phyloP scores from a whole-genome alignment of 495 filamentous ascomycete species.

The Hypoxylon trugodes region DNA sequence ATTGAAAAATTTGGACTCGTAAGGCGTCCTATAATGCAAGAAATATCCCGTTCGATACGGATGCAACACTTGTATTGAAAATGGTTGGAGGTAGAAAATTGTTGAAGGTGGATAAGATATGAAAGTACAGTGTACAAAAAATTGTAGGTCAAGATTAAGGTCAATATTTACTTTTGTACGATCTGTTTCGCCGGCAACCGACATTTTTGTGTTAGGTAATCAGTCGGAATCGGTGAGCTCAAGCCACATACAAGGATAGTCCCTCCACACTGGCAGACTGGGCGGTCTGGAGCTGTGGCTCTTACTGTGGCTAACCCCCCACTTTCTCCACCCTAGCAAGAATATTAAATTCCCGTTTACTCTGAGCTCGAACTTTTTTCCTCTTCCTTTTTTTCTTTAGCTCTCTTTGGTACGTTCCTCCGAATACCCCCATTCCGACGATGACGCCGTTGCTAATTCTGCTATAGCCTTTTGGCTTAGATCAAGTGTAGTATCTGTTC shows the following conservation, averaged over 20 bases:
- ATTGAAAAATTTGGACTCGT: conserved; percentile 1
- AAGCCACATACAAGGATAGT: conserved; percentile 8
- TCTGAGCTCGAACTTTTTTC: conserved; percentile 2
- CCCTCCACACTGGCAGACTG: neutral
- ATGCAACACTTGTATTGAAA: conserved; percentile 21
- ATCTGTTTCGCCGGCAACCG: conserved; percentile 38
- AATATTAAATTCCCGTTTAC: conserved; percentile 1
- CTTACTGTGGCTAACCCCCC: conserved; percentile 1
- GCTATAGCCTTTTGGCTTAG: conserved; percentile 75
- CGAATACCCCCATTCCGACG: neutral
- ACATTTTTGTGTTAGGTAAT: neutral
- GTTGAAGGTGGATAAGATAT: conserved; percentile 11
- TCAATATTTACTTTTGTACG: conserved; percentile 41
- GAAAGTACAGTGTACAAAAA: neutral
- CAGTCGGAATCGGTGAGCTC: neutral
- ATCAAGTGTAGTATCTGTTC: conserved; percentile 99
- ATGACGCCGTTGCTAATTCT: conserved; percentile 1
- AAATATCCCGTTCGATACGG: conserved; percentile 32
- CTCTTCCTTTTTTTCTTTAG: conserved; percentile 48
- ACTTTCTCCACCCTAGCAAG: neutral
- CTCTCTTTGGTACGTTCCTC: conserved; percentile 50
- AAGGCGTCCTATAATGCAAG: conserved; percentile 29
- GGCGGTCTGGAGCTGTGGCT: conserved; percentile 17
- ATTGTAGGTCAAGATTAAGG: conserved; percentile 27
- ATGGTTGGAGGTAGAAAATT: conserved; percentile 24